These are phyloP conservation scores for Ogataea polymorpha DNA, from an alignment of 805 yeast species.

Conservation along the genomic window DNA sequence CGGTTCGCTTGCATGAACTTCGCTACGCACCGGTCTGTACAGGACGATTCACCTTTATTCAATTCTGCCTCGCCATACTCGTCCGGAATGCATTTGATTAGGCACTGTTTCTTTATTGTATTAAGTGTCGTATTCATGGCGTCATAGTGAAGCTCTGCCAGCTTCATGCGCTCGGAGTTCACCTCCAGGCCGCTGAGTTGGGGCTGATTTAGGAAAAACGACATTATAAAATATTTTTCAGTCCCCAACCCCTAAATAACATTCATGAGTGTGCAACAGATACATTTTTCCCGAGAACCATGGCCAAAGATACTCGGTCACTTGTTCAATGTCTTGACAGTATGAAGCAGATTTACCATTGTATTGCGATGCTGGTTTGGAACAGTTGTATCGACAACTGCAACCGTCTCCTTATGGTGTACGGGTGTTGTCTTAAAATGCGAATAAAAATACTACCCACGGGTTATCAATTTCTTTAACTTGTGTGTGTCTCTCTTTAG, in stretches of 20 bases:
- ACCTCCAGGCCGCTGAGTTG: constrained; percentile 45
- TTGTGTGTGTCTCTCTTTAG: neutral
- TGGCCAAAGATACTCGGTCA: too few relatives aligned
- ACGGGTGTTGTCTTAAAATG: neutral
- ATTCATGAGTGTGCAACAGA: neutral
- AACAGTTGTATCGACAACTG: too few relatives aligned
- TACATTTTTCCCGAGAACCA: too few relatives aligned
- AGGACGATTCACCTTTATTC: constrained; percentile 77
- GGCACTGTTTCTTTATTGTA: constrained; percentile 59
- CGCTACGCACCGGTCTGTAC: constrained; percentile 82
- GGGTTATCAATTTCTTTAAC: neutral
- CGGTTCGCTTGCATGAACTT: constrained; percentile 77
- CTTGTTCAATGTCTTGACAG: too few relatives aligned
- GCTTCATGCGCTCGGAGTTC: constrained; percentile 55
- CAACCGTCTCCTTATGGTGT: neutral
- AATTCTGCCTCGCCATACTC: constrained; percentile 83
- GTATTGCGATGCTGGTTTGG: too few relatives aligned
- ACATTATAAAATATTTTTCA: constrained; percentile 42
- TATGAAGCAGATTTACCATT: too few relatives aligned
- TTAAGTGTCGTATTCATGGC: constrained; percentile 52
- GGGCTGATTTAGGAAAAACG: constrained; percentile 52
- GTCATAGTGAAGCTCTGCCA: constrained; percentile 66
- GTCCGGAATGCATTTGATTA: constrained; percentile 75
- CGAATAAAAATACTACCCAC: neutral
- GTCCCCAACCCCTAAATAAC: constrained; percentile 1